Evolutionary conservation across 805 yeast species (phyloP), one percentile per base, ranked within the genome.

Genomic region (Cyberlindnera misumaiensis): DNA sequence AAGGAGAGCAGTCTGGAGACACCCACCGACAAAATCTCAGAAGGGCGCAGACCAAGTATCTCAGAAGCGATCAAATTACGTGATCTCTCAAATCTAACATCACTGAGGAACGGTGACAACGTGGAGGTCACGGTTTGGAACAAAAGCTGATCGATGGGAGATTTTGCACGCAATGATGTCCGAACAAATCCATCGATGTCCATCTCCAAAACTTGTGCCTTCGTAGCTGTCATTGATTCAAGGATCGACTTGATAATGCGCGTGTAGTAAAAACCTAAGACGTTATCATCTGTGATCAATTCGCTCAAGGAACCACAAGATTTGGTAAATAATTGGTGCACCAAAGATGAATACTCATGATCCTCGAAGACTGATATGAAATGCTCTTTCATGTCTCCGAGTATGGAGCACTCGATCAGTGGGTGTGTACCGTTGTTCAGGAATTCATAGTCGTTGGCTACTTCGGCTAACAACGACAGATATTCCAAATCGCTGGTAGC

Each of bases 41-140:
- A 36, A 2, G 68, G 49, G 36, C 65, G 67, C 3, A 72, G 59
- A 1, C 87, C 85, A 33, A 82, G 62, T 15, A 83, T 53, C 47
- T 80, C 87, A 1, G 89, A 75, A 11, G 78, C 77, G n/a, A 74
- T 62, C 39, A 68, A 66, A 45, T 78, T 82, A 46, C 88, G 69
- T 9, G 74, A 47, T 42, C 79, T 67, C 13, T 72, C 79, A 26
- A 74, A 64, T 28, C 63, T 59, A 0, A 59, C 41, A 9, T 68
- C 53, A 0, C 59, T 37, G 1, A 67, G 49, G 26, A 70, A 55
- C 22, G 67, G 68, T 8, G 60, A 58, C 6, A 61, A 44, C 2
- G 63, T 51, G 2, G 62, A 44, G 1, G 67, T 26, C 7, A 71
- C 50, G 10, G 75, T 56, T 2, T 66, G 42, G 15, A 48, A 43